These are phyloP conservation scores for Hapsidospora chrysogenum DNA, from an alignment of 495 filamentous ascomycete species.

Conservation along the genomic window DNA sequence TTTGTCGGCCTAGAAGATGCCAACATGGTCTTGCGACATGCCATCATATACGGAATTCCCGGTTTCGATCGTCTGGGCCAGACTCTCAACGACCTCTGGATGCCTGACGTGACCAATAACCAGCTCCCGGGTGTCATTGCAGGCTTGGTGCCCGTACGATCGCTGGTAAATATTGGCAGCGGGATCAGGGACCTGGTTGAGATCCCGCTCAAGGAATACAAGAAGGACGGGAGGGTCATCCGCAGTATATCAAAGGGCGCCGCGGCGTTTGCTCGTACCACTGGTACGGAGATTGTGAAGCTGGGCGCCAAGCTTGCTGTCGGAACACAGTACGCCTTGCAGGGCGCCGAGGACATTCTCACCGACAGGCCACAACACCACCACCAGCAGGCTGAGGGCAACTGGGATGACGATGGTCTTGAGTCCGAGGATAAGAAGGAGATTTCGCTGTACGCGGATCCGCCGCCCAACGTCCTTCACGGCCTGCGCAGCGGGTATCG, in stretches of 20 bases:
- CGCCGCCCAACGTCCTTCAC: constrained; percentile 73
- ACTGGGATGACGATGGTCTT: constrained; percentile 44
- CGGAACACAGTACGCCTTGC: constrained; percentile 79
- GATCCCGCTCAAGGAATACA: constrained; percentile 81
- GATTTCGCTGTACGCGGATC: constrained; percentile 83
- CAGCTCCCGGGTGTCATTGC: constrained; percentile 82
- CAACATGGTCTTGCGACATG: constrained; percentile 71
- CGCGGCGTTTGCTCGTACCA: constrained; percentile 75
- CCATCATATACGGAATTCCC: constrained; percentile 79
- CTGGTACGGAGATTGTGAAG: constrained; percentile 77
- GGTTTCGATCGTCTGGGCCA: constrained; percentile 80
- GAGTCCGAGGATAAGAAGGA: constrained; percentile 52
- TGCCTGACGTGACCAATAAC: constrained; percentile 77
- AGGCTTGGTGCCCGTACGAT: constrained; percentile 77
- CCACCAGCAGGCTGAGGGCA: constrained; percentile 3
- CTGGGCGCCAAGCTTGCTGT: constrained; percentile 90
- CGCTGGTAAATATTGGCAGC: constrained; percentile 75
- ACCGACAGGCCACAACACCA: constrained; percentile 7
- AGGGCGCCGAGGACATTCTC: constrained; percentile 71
- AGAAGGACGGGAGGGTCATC: constrained; percentile 83
- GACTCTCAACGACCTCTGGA: constrained; percentile 91
- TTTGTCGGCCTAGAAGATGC: constrained; percentile 84
- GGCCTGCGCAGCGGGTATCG: constrained; percentile 68
- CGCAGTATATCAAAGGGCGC: constrained; percentile 85
- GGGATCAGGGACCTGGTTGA: constrained; percentile 76